A percentile compares a stretch with the other conserved stretches of the same genome.
Evolutionary conservation across 768 basidiomycete genomes (phyloP).

Genomic region (Exsudoporus frostii): DNA sequence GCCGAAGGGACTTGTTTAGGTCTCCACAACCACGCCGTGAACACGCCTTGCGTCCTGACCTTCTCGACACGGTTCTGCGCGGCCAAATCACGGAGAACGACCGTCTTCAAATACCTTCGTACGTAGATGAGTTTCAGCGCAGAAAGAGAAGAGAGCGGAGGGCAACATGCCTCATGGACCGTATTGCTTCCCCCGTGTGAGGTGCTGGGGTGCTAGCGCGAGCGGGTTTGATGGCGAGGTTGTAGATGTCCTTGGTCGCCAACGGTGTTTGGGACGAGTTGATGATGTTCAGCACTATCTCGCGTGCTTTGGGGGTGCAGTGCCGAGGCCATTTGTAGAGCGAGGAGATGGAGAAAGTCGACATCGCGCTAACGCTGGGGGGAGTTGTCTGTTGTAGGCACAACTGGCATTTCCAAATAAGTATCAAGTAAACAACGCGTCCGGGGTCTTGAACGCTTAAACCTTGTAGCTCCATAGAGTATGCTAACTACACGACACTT

Average conservation of each 20-base stretch:
- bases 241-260: slow-evolving; percentile 28
- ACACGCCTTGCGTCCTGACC: slow-evolving; percentile 32
- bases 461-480: no score
- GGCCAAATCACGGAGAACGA: slow-evolving; percentile 47
- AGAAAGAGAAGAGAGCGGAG: not conserved
- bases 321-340: slow-evolving; percentile 23
- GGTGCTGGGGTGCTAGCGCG: slow-evolving; percentile 31
- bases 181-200: slow-evolving; percentile 45
- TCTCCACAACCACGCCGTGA: slow-evolving; percentile 44
- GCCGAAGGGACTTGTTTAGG: not conserved
- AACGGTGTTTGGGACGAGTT: slow-evolving; percentile 21
- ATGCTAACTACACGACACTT: no score
- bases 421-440: no score
- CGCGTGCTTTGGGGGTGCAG: slow-evolving; percentile 22
- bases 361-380: slow-evolving; percentile 4
- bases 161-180: slow-evolving; percentile 48
- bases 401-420: not conserved
- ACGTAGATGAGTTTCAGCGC: not conserved
- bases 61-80: slow-evolving; percentile 42
- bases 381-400: not conserved
- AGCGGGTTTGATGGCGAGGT: slow-evolving; percentile 14
- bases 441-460: no score
- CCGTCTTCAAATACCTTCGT: slow-evolving; percentile 52
- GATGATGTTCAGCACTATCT: slow-evolving; percentile 21
- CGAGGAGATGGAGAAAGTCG: slow-evolving; percentile 13